Evolutionary conservation across 257 asterid species (phyloP), one percentile per base, ranked within the genome.

Genomic region (Phtheirospermum japonicum): DNA sequence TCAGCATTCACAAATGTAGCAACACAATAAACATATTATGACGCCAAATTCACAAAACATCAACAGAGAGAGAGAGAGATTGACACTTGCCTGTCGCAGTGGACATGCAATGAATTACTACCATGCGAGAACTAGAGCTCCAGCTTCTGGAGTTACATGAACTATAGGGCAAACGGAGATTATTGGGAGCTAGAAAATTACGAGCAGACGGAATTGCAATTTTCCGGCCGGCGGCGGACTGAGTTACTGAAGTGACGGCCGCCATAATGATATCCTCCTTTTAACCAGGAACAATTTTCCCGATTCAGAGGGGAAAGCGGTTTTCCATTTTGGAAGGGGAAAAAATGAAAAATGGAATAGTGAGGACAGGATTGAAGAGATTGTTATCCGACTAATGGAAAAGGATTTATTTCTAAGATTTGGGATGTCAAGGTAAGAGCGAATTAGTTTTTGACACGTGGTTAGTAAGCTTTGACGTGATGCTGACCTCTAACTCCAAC

Each of bases 91-190:
- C 95, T 57, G 80, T 53, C 18, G 67, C 31, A 59, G 90, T 18
- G 65, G 87, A 76, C 88, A 76, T 73, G 85, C 98, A 88, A 19
- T 72, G 89, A 66, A 90, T 77, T 11, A 79, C 78, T 11, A 79
- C 71, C 78, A 71, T 61, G 54, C 81, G 84, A 64, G 82, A 65
- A 33, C 32, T 20, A 30, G 79, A 58, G 67, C 69, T 68, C 46
- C 66, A 52, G 61, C 71, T 59, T n/a, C 82, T 83, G 36, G 71
- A 66, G 50, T 32, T 73, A 52, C 30, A 82, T 57, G 76, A 74
- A 64, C 30, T 74, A 59, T 66, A 72, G 70, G 75, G 65, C 67
- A 36, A n/a, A 63, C 58, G 33, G 61, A 63, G 31, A 45, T 65
- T 59, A 32, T 42, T 75, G 58, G 74, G 68, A 19, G 72, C 32